Percentiles rank a stretch among this genome's conserved stretches.
phyloP scores from a whole-genome alignment of 2,329 filamentous ascomycete genomes.

The Zymoseptoria tritici region DNA sequence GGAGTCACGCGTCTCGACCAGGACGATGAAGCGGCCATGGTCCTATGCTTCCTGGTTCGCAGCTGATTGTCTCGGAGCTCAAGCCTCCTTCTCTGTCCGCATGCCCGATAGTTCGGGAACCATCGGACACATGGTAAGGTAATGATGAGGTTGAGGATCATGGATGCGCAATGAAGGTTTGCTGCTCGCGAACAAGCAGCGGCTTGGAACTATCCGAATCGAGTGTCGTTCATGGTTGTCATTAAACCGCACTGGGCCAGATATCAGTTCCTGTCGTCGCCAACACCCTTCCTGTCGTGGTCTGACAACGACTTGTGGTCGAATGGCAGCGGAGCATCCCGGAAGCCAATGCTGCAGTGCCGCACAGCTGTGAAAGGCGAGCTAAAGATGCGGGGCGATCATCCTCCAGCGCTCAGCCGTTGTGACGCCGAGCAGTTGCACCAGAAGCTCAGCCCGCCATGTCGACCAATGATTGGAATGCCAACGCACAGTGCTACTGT shows the following conservation, averaged over 20 bases:
- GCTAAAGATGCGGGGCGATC: background rate
- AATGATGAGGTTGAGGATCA: background rate
- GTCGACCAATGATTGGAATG: background rate
- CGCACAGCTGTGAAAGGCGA: background rate
- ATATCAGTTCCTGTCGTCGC: background rate
- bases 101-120: background rate
- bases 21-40: background rate
- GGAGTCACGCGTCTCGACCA: background rate
- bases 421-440: background rate
- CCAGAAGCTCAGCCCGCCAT: background rate
- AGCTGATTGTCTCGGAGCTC: background rate
- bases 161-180: background rate
- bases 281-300: too few relatives aligned
- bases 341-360: background rate
- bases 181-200: background rate
- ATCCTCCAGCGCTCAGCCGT: background rate
- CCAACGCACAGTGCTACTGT: background rate
- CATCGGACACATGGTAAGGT: background rate
- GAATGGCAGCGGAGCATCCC: background rate
- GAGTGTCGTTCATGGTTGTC: too few relatives aligned
- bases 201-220: background rate
- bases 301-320: too few relatives aligned
- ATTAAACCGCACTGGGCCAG: background rate
- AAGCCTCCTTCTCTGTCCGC: background rate
- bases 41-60: background rate